Evolutionary conservation across 192 early-diverging fungal genomes (phyloP).

Genomic region (Linnemannia schmuckeri): DNA sequence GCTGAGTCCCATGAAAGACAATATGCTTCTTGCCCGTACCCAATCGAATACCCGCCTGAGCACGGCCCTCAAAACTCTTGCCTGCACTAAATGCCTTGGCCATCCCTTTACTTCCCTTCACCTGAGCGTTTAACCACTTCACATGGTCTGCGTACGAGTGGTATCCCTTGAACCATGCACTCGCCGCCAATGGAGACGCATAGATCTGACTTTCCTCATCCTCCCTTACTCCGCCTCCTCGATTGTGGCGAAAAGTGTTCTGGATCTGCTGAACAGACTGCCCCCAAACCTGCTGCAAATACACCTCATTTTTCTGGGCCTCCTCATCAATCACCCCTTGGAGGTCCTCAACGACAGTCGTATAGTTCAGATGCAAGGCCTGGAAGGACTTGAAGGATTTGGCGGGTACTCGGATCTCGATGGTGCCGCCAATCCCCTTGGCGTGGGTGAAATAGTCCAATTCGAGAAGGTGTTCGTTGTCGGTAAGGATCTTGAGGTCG

Average conservation of each 20-base stretch:
- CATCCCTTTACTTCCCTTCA: conserved; percentile 32
- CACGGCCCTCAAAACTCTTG: conserved; percentile 32
- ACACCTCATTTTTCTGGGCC: conserved; percentile 21
- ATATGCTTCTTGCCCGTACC: conserved; percentile 44
- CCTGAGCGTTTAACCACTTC: conserved; percentile 32
- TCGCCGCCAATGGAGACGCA: conserved; percentile 4
- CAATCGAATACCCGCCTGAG: conserved; percentile 46
- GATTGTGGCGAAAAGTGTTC: neutral
- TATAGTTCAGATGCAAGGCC: conserved; percentile 41
- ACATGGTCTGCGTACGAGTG: conserved; percentile 45
- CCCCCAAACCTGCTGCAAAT: conserved; percentile 17
- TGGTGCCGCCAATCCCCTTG: conserved; percentile 40
- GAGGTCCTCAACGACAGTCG: conserved; percentile 58
- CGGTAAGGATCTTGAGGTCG: conserved; percentile 37
- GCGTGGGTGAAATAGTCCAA: conserved; percentile 51
- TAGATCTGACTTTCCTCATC: conserved; percentile 23
- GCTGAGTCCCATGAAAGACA: conserved; percentile 62
- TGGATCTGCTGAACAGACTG: conserved; percentile 12
- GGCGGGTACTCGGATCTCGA: conserved; percentile 55
- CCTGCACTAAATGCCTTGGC: conserved; percentile 40
- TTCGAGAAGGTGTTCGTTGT: conserved; percentile 15
- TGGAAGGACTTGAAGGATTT: conserved; percentile 39
- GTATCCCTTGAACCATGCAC: conserved; percentile 47
- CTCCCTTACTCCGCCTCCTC: neutral
- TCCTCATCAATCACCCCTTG: conserved; percentile 63